Conservation (phyloP, 2,329 filamentous ascomycete species). For the Hymenoscyphus repandus region DNA sequence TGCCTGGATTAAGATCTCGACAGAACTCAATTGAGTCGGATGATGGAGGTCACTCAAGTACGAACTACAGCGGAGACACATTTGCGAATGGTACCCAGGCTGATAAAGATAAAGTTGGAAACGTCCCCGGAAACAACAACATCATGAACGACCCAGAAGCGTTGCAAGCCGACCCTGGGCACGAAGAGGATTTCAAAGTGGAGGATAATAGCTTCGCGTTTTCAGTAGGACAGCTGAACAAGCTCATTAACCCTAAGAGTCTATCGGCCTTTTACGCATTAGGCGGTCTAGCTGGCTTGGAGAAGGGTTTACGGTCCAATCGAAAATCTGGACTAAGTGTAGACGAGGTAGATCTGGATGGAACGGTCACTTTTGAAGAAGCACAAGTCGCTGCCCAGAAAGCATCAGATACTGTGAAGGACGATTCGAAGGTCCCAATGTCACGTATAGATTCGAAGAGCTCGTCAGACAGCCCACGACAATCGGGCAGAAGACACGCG, state of each 20-base stretch:
- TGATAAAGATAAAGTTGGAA: slow-evolving; percentile 36
- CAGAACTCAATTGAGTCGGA: slow-evolving; percentile 62
- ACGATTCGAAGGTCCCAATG: slow-evolving; percentile 30
- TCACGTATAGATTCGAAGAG: slow-evolving; percentile 15
- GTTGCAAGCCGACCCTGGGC: slow-evolving; percentile 58
- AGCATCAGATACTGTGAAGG: neutral
- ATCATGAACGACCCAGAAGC: slow-evolving; percentile 47
- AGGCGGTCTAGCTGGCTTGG: slow-evolving; percentile 66
- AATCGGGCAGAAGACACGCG: slow-evolving; percentile 2
- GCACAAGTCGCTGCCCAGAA: slow-evolving; percentile 34
- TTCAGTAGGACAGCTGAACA: slow-evolving; percentile 66
- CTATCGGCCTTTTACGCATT: slow-evolving; percentile 69
- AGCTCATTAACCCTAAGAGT: slow-evolving; percentile 76
- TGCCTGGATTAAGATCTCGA: slow-evolving; percentile 57
- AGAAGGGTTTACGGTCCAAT: slow-evolving; percentile 67
- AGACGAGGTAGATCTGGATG: slow-evolving; percentile 62
- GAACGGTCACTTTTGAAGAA: slow-evolving; percentile 63
- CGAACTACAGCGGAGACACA: slow-evolving; percentile 33
- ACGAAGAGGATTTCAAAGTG: slow-evolving; percentile 63
- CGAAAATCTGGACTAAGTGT: slow-evolving; percentile 59
- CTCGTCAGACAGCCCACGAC: slow-evolving; percentile 2
- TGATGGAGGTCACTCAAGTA: slow-evolving; percentile 45
- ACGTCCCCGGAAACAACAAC: slow-evolving; percentile 35
- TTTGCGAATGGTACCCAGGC: slow-evolving; percentile 40
- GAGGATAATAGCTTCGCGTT: slow-evolving; percentile 68